Evolutionary conservation across 768 basidiomycete genomes (phyloP).

Genomic region (Tubosaeta brunneosetosa): DNA sequence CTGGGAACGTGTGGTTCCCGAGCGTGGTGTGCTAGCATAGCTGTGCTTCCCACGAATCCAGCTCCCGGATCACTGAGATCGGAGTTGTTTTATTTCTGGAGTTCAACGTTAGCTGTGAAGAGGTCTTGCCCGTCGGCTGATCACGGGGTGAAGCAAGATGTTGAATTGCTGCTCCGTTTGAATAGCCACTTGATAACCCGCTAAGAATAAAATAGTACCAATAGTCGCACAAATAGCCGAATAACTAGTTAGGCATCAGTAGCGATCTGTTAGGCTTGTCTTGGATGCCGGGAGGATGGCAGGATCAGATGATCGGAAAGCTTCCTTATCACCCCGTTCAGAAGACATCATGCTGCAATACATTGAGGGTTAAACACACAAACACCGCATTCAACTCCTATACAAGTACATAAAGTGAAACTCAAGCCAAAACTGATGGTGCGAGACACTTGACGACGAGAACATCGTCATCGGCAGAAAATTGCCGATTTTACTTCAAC

Average conservation of each 20-base stretch:
- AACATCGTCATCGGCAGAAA: too few species aligned
- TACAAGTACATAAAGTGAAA: constrained; percentile 2
- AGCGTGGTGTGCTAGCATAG: constrained; percentile 43
- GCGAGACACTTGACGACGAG: not conserved
- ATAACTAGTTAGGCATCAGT: too few species aligned
- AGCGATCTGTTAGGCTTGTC: not conserved
- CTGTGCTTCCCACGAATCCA: constrained; percentile 37
- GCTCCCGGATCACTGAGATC: constrained; percentile 27
- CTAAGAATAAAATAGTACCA: too few species aligned
- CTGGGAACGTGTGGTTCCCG: constrained; percentile 49
- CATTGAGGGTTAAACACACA: too few species aligned
- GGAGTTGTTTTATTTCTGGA: constrained; percentile 35
- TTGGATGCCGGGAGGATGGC: constrained; percentile 13
- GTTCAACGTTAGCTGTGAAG: not conserved
- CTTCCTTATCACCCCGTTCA: not conserved
- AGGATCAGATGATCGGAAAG: not conserved
- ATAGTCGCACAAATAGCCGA: too few species aligned
- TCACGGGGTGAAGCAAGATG: constrained; percentile 62
- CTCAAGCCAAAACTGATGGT: not conserved
- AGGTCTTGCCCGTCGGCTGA: constrained; percentile 22
- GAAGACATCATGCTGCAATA: constrained; percentile 17
- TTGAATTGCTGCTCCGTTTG: constrained; percentile 39
- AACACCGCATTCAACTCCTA: too few species aligned
- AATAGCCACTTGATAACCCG: not conserved
- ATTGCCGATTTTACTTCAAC: constrained; percentile 56